Conservation (phyloP, 352 stramenopile genomes). For the Thalassiosira mediterranea region DNA sequence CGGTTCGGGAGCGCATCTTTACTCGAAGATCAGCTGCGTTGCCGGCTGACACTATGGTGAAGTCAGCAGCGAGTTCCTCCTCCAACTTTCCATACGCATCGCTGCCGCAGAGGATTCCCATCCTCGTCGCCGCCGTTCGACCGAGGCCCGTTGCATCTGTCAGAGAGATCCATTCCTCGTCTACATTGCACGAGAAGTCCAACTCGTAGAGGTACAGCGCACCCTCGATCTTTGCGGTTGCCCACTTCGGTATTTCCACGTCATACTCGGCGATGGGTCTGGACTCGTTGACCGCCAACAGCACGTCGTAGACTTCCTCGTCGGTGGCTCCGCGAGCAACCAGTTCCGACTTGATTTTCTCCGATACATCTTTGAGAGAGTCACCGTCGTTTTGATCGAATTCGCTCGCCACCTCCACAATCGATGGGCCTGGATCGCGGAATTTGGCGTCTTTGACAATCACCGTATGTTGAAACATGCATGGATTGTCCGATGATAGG, state of each 20-base stretch:
- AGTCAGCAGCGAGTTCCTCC: slow-evolving; percentile 18
- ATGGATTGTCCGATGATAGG: slow-evolving; percentile 36
- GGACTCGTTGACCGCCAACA: slow-evolving; percentile 14
- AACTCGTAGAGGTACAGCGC: slow-evolving; percentile 42
- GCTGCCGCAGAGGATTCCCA: slow-evolving; percentile 33
- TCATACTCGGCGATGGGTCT: slow-evolving; percentile 14
- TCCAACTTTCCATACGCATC: slow-evolving; percentile 13
- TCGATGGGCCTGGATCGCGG: not conserved
- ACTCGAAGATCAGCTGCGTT: slow-evolving; percentile 10
- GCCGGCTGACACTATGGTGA: slow-evolving; percentile 4
- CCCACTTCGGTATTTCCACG: slow-evolving; percentile 26
- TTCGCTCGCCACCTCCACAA: slow-evolving; percentile 11
- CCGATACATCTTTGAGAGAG: slow-evolving; percentile 16
- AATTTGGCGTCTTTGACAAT: not conserved
- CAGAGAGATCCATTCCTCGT: slow-evolving; percentile 13
- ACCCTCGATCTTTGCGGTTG: slow-evolving; percentile 23
- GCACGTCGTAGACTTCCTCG: slow-evolving; percentile 2
- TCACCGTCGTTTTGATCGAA: slow-evolving; percentile 9
- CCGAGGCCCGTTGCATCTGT: slow-evolving; percentile 21
- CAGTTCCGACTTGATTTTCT: slow-evolving; percentile 7
- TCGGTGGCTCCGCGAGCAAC: not conserved
- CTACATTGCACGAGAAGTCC: not conserved
- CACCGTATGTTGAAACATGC: slow-evolving; percentile 20
- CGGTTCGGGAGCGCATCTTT: slow-evolving; percentile 9
- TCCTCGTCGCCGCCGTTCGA: slow-evolving; percentile 21